These are phyloP conservation scores for Aspergillus pseudoterreus DNA, from an alignment of 2,329 filamentous ascomycete genomes.

Conservation along the genomic window DNA sequence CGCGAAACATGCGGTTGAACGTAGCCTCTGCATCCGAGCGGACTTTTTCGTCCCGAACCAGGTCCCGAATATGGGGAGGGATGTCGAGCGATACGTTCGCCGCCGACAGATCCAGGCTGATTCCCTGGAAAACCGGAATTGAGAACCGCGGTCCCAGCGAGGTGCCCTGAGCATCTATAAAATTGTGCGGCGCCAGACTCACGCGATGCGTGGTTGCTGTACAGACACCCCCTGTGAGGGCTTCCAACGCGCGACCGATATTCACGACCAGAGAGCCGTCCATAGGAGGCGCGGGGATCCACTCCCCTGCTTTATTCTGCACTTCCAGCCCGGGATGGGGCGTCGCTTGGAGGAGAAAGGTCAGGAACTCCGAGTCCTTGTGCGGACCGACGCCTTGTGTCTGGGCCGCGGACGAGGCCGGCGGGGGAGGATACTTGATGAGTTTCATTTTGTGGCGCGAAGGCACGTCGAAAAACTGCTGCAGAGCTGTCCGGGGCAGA, in stretches of 20 bases:
- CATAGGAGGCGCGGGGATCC: constrained; percentile 45
- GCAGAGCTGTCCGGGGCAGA: constrained; percentile 24
- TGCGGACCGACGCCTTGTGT: constrained; percentile 44
- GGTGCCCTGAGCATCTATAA: constrained; percentile 17
- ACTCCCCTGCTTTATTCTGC: constrained; percentile 44
- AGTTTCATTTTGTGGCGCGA: constrained; percentile 35
- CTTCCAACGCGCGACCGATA: constrained; percentile 40
- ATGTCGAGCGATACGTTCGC: constrained; percentile 28
- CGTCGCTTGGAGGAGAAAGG: constrained; percentile 46
- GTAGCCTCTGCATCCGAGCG: constrained; percentile 36
- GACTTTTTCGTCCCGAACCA: constrained; percentile 29
- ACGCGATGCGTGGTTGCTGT: constrained; percentile 36
- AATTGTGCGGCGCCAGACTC: constrained; percentile 25
- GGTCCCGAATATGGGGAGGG: constrained; percentile 25
- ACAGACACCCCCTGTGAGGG: constrained; percentile 33
- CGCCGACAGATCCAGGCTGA: constrained; percentile 30
- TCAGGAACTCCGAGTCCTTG: constrained; percentile 50
- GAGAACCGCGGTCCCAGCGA: constrained; percentile 32
- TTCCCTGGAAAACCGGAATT: constrained; percentile 35
- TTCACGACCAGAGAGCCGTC: constrained; percentile 48
- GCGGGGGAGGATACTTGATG: constrained; percentile 44
- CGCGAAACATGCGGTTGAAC: constrained; percentile 31
- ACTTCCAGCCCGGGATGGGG: constrained; percentile 46
- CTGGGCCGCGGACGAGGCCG: constrained; percentile 16
- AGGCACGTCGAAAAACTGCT: constrained; percentile 31